phyloP scores from a whole-genome alignment of 306 rosid species.

The Hippophae gyantsensis region DNA sequence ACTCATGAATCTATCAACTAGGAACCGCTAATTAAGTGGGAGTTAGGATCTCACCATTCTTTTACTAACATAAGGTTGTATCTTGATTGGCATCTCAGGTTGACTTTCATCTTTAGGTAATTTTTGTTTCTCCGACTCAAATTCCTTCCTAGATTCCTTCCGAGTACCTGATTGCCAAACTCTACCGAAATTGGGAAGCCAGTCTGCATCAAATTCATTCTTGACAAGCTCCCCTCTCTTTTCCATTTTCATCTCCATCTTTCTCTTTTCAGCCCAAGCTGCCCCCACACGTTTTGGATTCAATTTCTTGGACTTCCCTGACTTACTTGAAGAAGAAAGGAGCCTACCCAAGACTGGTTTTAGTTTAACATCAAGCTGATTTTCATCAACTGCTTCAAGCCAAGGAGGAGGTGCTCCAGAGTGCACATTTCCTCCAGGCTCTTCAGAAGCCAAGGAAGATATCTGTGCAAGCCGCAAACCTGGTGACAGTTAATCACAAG shows the following conservation, averaged over 20 bases:
- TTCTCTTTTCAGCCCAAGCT: constrained; percentile 95
- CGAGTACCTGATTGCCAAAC: constrained; percentile 98
- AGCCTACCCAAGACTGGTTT: constrained; percentile 22
- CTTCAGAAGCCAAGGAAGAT: constrained; percentile 25
- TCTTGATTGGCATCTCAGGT: constrained; percentile 40
- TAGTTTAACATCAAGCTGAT: constrained; percentile 29
- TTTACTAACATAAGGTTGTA: constrained; percentile 84
- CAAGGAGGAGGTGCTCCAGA: constrained; percentile 82
- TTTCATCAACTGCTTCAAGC: constrained; percentile 50
- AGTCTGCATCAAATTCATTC: constrained; percentile 46
- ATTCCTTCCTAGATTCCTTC: constrained; percentile 81
- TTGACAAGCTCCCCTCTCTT: constrained; percentile 68
- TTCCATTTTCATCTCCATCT: constrained; percentile 81
- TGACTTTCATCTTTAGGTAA: constrained; percentile 38
- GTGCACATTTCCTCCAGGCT: constrained; percentile 49
- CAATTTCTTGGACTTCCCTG: constrained; percentile 54
- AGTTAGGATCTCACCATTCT: constrained; percentile 61
- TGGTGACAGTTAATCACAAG: too few relatives aligned
- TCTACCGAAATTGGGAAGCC: constrained; percentile 96
- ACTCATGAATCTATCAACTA: too few relatives aligned
- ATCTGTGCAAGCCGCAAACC: constrained; percentile 41
- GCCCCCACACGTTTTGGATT: constrained; percentile 89
- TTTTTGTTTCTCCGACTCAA: constrained; percentile 64
- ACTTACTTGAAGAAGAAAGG: constrained; percentile 29
- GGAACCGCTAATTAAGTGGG: background rate